Conservation (phyloP, 2,329 filamentous ascomycete species). For the Celoporthe dispersa region DNA sequence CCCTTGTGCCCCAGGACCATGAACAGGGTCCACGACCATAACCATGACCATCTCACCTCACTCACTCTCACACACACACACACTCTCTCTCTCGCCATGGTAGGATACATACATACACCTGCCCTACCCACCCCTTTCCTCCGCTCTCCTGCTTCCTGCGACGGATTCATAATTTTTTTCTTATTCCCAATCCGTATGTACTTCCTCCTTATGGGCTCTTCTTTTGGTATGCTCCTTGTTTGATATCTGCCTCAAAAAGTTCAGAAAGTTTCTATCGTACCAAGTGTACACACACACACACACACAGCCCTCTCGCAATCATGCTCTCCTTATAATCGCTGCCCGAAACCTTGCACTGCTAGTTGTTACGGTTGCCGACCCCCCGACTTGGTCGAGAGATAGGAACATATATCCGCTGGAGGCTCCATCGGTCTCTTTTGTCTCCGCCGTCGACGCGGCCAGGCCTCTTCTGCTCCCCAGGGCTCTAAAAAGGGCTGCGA, state of each 20-base stretch:
- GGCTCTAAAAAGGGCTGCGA: background rate
- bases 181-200: conserved; percentile 1
- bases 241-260: conserved; percentile 21
- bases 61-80: conserved; percentile 1
- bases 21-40: background rate
- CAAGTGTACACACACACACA: background rate
- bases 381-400: background rate
- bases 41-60: conserved; percentile 17
- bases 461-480: background rate
- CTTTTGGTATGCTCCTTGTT: conserved; percentile 6
- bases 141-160: conserved; percentile 12
- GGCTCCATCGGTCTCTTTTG: conserved; percentile 1
- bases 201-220: conserved; percentile 10
- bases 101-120: conserved; percentile 16
- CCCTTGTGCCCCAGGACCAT: background rate
- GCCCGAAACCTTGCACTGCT: conserved; percentile 3
- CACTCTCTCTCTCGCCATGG: conserved; percentile 4
- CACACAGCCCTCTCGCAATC: background rate
- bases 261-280: conserved; percentile 10
- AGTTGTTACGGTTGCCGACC: background rate
- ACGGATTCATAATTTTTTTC: conserved; percentile 16
- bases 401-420: conserved; percentile 6
- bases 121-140: conserved; percentile 22
- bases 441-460: conserved; percentile 3
- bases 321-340: conserved; percentile 20